Evolutionary conservation across 176 grass and related monocot genomes (phyloP).

Genomic region (Rhynchospora breviuscula): DNA sequence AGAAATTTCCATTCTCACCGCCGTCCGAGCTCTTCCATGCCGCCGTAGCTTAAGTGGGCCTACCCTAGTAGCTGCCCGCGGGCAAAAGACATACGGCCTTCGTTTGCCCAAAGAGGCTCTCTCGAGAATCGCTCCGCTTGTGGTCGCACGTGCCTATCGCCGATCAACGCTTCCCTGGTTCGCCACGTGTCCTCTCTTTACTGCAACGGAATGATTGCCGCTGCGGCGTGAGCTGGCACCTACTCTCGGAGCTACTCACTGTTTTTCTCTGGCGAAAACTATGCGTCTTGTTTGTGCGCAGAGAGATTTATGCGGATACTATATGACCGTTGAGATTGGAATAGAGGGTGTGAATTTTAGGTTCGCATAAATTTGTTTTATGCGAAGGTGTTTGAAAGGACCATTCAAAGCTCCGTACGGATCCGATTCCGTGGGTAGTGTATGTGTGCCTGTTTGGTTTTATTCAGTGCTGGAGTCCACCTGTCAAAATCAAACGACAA

Average conservation of each 20-base stretch:
- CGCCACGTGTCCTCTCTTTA: neutral
- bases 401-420: neutral
- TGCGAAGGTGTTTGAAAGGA: neutral
- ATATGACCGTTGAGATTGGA: neutral
- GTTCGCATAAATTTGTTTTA: neutral
- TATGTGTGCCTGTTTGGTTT: neutral
- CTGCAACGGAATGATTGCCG: neutral
- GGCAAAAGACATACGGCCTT: neutral
- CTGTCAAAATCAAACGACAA: neutral
- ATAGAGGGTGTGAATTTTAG: neutral
- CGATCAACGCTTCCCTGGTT: neutral
- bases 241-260: neutral
- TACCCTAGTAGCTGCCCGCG: neutral
- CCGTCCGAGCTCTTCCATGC: neutral
- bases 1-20: neutral
- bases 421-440: neutral
- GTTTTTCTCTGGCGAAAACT: neutral
- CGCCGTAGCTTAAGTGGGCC: neutral
- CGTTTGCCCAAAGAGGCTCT: neutral
- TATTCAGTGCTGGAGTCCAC: neutral
- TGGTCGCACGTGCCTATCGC: conserved; percentile 10
- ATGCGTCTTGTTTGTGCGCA: neutral
- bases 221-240: neutral
- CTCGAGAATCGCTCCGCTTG: neutral
- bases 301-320: neutral